A percentile compares a stretch with the other conserved stretches of the same genome.
phyloP scores from a whole-genome alignment of 768 basidiomycete species.

The Kwoniella sp. region DNA sequence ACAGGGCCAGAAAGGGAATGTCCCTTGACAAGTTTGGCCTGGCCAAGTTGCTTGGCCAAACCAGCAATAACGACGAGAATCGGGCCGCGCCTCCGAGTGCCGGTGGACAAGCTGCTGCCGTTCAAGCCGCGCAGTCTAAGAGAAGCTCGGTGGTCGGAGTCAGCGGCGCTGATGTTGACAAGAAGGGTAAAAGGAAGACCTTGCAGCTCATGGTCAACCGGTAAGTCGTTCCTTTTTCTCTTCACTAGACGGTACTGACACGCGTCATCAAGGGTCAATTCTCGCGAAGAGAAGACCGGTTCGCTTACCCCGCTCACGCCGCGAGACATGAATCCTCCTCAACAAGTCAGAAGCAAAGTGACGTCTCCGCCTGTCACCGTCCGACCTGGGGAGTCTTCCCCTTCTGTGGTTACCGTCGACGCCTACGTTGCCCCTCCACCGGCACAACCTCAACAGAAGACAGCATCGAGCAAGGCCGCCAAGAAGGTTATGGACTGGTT shows the following conservation, averaged over 20 bases:
- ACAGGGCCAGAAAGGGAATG: constrained; percentile 62
- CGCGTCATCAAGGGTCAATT: constrained; percentile 2
- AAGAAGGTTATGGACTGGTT: constrained; percentile 99
- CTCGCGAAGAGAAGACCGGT: constrained; percentile 19
- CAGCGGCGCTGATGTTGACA: constrained; percentile 52
- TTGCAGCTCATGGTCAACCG: constrained; percentile 77
- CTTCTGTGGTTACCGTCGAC: constrained; percentile 43
- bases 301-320: constrained; percentile 29
- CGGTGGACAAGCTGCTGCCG: constrained; percentile 12
- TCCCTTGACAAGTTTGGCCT: constrained; percentile 76
- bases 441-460: constrained; percentile 18
- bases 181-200: constrained; percentile 61
- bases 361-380: constrained; percentile 26
- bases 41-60: constrained; percentile 62
- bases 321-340: constrained; percentile 28
- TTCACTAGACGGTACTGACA: background rate
- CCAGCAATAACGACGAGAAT: constrained; percentile 19
- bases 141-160: constrained; percentile 3
- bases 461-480: constrained; percentile 55
- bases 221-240: constrained; percentile 9
- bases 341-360: constrained; percentile 20
- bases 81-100: constrained; percentile 24
- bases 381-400: constrained; percentile 61
- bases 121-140: constrained; percentile 8
- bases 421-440: constrained; percentile 22